Conservation (phyloP, 371 early-diverging fungal species). For the Syncephalastrum monosporum region DNA sequence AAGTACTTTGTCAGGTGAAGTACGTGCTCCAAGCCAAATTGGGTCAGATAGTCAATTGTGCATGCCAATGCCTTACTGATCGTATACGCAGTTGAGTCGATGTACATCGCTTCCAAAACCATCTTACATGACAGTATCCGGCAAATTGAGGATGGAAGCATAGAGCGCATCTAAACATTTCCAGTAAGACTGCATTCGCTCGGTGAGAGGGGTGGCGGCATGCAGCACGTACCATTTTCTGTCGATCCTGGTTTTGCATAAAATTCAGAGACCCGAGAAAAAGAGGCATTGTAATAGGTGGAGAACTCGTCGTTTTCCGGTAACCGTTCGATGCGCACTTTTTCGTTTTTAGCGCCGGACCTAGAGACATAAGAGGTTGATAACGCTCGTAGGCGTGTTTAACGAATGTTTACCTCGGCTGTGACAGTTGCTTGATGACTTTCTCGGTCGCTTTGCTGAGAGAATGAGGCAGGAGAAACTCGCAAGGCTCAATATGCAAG, state of each 20-base stretch:
- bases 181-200: no score
- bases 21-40: constrained; percentile 61
- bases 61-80: constrained; percentile 50
- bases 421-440: constrained; percentile 40
- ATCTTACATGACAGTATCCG: constrained; percentile 33
- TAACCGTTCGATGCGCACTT: constrained; percentile 63
- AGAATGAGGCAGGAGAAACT: constrained; percentile 63
- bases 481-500: constrained; percentile 73
- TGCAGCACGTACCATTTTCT: no score
- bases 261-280: constrained; percentile 53
- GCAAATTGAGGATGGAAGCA: constrained; percentile 26
- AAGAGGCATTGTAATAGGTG: constrained; percentile 48
- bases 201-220: no score
- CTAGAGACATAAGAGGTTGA: neutral
- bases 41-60: constrained; percentile 60
- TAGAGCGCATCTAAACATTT: constrained; percentile 12
- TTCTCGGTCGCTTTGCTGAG: constrained; percentile 58
- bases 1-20: constrained; percentile 61
- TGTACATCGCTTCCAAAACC: neutral
- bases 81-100: neutral
- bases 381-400: no score
- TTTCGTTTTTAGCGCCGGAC: constrained; percentile 22
- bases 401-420: constrained; percentile 15
- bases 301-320: constrained; percentile 35
- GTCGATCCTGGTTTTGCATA: constrained; percentile 29